These are phyloP conservation scores for Pyrenula aspistea DNA, from an alignment of 495 filamentous ascomycete genomes.

Conservation along the genomic window DNA sequence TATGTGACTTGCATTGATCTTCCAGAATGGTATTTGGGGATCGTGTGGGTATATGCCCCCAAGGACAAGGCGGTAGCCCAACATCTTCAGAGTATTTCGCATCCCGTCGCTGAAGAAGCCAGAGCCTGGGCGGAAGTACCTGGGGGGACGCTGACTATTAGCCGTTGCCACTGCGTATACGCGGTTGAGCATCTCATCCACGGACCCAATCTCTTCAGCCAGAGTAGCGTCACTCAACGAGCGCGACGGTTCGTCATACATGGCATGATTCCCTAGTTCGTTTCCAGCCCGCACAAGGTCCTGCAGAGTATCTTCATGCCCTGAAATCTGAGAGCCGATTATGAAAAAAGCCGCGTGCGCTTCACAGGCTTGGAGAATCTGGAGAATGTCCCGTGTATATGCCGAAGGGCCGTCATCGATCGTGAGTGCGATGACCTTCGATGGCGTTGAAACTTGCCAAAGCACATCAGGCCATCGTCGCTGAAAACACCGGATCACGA, in stretches of 20 bases:
- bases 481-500: constrained; percentile 56
- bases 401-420: constrained; percentile 74
- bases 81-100: constrained; percentile 34
- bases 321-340: constrained; percentile 61
- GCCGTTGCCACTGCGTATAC: constrained; percentile 35
- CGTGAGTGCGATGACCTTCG: constrained; percentile 62
- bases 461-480: constrained; percentile 64
- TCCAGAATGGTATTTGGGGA: constrained; percentile 55
- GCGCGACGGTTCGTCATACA: constrained; percentile 65
- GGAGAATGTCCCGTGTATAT: constrained; percentile 60
- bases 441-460: constrained; percentile 45
- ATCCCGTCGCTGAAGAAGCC: constrained; percentile 66
- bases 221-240: constrained; percentile 23
- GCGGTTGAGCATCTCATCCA: constrained; percentile 34
- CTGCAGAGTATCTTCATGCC: constrained; percentile 43
- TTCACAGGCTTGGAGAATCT: constrained; percentile 39
- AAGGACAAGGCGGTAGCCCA: constrained; percentile 58
- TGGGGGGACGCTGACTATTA: constrained; percentile 21
- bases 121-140: constrained; percentile 68
- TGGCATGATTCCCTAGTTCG: constrained; percentile 76
- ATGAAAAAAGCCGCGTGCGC: constrained; percentile 69
- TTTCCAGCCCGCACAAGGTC: constrained; percentile 51
- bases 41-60: constrained; percentile 83
- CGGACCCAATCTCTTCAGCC: constrained; percentile 22
- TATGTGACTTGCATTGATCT: constrained; percentile 67